Percentiles rank a stretch among this genome's conserved stretches.
phyloP scores from a whole-genome alignment of 164 flowering plant species.

The Akebia trifoliata region DNA sequence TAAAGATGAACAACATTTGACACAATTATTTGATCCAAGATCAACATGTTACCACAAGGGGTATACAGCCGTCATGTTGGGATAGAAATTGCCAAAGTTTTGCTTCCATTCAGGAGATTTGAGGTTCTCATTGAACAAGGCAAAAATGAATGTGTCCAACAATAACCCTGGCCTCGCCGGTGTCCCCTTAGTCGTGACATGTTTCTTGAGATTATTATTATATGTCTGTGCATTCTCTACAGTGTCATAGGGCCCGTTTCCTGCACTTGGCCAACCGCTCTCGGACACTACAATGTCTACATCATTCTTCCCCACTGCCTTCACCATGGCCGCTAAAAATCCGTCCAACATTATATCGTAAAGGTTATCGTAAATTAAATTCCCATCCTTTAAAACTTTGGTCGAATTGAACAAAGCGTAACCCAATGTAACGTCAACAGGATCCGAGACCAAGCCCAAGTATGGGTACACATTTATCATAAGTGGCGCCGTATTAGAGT shows the following conservation, averaged over 20 bases:
- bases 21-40: no score
- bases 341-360: not conserved
- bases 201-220: conserved; percentile 6
- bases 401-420: conserved; percentile 4
- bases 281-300: not conserved
- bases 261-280: conserved; percentile 10
- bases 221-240: conserved; percentile 4
- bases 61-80: conserved; percentile 6
- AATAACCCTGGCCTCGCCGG: not conserved
- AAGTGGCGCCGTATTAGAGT: not conserved
- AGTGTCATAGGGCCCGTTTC: not conserved
- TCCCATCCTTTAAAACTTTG: not conserved
- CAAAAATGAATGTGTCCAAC: conserved; percentile 1
- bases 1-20: no score
- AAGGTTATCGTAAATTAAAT: not conserved
- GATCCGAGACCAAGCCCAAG: not conserved
- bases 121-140: conserved; percentile 6
- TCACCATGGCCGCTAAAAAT: not conserved
- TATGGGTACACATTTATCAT: conserved; percentile 10
- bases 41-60: not conserved
- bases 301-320: not conserved
- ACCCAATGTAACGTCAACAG: not conserved
- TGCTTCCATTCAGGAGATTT: not conserved
- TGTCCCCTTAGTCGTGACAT: not conserved
- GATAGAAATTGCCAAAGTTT: conserved; percentile 9